Evolutionary conservation across 2,329 filamentous ascomycete genomes (phyloP), one percentile per base, ranked within the genome.

Genomic region (Venturia nashicola): DNA sequence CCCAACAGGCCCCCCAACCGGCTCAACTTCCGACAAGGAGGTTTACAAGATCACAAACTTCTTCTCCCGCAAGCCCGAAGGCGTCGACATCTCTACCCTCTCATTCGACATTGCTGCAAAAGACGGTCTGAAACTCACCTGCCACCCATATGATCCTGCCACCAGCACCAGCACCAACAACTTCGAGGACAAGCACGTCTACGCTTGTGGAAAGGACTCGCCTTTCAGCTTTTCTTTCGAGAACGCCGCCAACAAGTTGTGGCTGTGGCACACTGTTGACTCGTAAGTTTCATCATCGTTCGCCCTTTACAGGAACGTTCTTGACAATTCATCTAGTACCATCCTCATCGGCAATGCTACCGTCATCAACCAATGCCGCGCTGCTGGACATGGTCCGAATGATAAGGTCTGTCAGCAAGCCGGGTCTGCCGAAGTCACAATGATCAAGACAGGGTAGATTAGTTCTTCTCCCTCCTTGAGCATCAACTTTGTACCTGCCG

Each of bases 201-300:
- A 65, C 59, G 36, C 16, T 34, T 65, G 62, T 27, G 54, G 42
- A 42, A 39, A 65, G 44, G 44, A 65, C 39, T 40, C 39, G 6
- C 27, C 18, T 14, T 61, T 65, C 63, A 59, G 48, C 59, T 61
- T 64, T 51, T 54, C 43, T n/a, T 64, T 54, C 42, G 23, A 20
- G 27, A 60, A 42, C 59, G 44, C 39, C 14, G 36, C 43, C 36
- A 61, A 55, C 57, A 36, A 55, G 57, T 59, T 64, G 11, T 36
- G 23, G 11, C 40, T 64, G 57, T 61, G 44, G 57, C 57, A 64
- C 11, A 51, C 51, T 2, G 44, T 64, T 12, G 48, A 55, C 11
- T 36, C 48, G 48, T 55, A 36, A 32, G 48, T 34, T 5, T 32
- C 3, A 27, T 18, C 12, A 2, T 27, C 23, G 20, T 27, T 46